phyloP scores from a whole-genome alignment of 2,329 filamentous ascomycete species.

The Ophiostoma quercus region DNA sequence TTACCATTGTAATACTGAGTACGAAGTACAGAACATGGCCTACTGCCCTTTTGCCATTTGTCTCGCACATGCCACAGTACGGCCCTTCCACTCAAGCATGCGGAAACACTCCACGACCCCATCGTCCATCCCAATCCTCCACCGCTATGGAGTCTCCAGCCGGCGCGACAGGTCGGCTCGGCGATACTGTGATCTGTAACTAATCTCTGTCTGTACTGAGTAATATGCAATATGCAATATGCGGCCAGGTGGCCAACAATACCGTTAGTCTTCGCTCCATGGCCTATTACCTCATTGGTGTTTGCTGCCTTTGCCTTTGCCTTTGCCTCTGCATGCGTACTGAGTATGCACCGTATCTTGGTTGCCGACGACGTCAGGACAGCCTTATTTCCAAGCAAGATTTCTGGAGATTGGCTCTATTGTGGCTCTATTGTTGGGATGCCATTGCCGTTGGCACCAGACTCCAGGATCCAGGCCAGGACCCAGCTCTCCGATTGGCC shows the following conservation, averaged over 20 bases:
- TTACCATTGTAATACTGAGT: neutral
- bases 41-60: neutral
- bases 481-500: neutral
- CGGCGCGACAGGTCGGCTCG: neutral
- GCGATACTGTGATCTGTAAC: neutral
- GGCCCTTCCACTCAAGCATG: neutral
- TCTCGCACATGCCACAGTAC: conserved; percentile 3
- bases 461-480: neutral
- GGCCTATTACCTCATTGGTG: neutral
- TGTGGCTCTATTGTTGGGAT: neutral
- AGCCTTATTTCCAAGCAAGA: neutral
- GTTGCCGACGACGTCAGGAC: neutral
- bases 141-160: neutral
- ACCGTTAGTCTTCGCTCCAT: neutral
- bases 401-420: neutral
- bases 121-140: neutral
- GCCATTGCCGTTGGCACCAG: neutral
- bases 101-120: neutral
- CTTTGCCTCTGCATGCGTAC: neutral
- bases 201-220: neutral
- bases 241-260: neutral
- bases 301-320: neutral
- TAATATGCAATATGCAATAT: neutral
- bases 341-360: neutral
- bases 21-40: neutral